These are phyloP conservation scores for Tricholomella constricta DNA, from an alignment of 768 basidiomycete species.

Conservation along the genomic window DNA sequence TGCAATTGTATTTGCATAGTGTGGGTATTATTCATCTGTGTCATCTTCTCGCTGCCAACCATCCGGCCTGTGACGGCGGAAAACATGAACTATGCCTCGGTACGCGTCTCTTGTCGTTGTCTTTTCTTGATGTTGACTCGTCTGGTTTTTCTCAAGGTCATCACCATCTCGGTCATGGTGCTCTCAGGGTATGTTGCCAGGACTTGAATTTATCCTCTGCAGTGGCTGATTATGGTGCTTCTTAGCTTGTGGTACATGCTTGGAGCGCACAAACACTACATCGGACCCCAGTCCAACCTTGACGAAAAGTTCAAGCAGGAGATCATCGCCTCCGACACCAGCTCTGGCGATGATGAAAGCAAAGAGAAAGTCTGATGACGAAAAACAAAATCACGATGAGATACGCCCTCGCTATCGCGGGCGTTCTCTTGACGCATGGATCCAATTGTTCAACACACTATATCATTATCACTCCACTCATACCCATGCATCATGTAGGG, in stretches of 20 bases:
- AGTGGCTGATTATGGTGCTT: slow-evolving; percentile 1
- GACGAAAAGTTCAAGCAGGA: slow-evolving; percentile 24
- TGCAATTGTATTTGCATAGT: slow-evolving; percentile 65
- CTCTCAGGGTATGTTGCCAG: slow-evolving; percentile 48
- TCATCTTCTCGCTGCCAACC: slow-evolving; percentile 77
- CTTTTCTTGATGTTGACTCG: not conserved
- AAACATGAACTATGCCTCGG: slow-evolving; percentile 85
- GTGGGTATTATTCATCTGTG: slow-evolving; percentile 69
- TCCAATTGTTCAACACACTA: slow-evolving; percentile 7
- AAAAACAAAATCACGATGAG: not conserved
- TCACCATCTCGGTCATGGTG: slow-evolving; percentile 53
- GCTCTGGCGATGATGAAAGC: not conserved
- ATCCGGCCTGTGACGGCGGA: slow-evolving; percentile 63
- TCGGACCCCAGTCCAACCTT: slow-evolving; percentile 59
- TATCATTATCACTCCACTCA: not conserved
- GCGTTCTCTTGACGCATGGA: not conserved
- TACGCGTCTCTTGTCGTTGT: slow-evolving; percentile 31
- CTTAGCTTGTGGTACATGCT: slow-evolving; percentile 53
- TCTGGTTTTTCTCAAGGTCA: slow-evolving; percentile 34
- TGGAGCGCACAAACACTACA: slow-evolving; percentile 55
- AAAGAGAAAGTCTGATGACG: not conserved
- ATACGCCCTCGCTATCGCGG: not conserved
- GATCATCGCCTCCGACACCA: not conserved
- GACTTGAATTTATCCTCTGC: not conserved
- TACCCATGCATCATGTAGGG: not conserved